Base-by-base conservation (phyloP, 2,329 filamentous ascomycete species). In the Aspergillus awamori region DNA sequence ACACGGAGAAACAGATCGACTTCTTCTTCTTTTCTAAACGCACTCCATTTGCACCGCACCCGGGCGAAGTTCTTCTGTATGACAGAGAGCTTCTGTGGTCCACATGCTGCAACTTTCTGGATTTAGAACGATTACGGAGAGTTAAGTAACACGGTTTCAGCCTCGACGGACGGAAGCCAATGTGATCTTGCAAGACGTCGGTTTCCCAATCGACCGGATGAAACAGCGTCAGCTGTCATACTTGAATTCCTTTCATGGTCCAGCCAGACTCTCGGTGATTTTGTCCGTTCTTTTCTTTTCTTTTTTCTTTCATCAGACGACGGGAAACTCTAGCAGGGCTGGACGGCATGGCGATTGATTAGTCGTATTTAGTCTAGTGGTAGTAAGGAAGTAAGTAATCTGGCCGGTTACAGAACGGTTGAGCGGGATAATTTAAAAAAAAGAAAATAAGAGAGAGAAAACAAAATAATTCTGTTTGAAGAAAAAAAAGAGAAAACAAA, bases 181-280 rank as follows among this genome's bases (percentile, higher is more conserved):
- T 39, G 26, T 33, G 39, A 45, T 43, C 20, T 41, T 20, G 43
- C 41, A 15, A 33, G 33, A 17, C 47, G 26, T 28, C 26, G 28
- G 26, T 59, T 59, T 64, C 48, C 63, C 59, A 65, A 56, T 24
- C 52, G 15, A 43, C 53, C 53, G 60, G 61, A 63, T 65, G 61
- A 63, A 63, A 65, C 61, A 58, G 38, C 53, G 39, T 56, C 41
- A 56, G 47, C 47, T 51, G 47, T 33, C 47, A 51, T 30, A 51
- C 47, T 26, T 20, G 20, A 2, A 20, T 20, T 20, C 20, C 20
- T 20, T 20, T 36, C 47, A 33, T 51, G 15, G 13, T 13, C 8
- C 6, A 15, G 15, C 13, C 26, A 17, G n/a, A 3, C 26, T 51
- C 47, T 51, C 47, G 45, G 24, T 15, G 45, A 24, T n/a, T 49